Conservation (phyloP, 2,329 filamentous ascomycete genomes). For the Macrophomina tecta region DNA sequence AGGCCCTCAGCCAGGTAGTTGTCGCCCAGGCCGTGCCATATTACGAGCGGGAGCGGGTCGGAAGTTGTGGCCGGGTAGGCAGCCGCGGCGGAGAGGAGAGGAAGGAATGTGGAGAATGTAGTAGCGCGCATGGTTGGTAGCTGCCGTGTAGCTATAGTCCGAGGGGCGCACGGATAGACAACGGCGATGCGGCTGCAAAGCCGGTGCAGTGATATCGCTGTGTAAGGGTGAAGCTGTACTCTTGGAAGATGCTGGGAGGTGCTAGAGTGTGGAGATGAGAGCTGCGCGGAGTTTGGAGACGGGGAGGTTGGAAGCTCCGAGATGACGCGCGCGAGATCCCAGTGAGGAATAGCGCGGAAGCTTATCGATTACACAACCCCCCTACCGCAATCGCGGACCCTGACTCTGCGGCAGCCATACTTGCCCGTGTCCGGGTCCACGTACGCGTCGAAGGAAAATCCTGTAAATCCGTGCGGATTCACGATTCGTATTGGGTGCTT, state of each 20-base stretch:
- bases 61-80: slow-evolving; percentile 31
- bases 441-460: no score
- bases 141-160: neutral
- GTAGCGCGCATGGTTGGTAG: slow-evolving; percentile 16
- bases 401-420: neutral
- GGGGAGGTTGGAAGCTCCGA: slow-evolving; percentile 1
- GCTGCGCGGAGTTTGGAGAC: neutral
- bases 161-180: neutral
- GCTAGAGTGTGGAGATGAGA: neutral
- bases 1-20: slow-evolving; percentile 79
- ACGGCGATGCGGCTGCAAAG: neutral
- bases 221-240: neutral
- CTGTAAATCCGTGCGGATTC: no score
- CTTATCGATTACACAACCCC: slow-evolving; percentile 12
- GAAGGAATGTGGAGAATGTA: slow-evolving; percentile 16
- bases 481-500: no score
- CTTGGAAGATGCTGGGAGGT: no score
- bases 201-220: no score
- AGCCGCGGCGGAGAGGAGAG: slow-evolving; percentile 29
- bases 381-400: neutral
- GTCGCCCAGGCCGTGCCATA: slow-evolving; percentile 91
- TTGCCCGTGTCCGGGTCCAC: no score
- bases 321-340: slow-evolving; percentile 20
- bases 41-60: slow-evolving; percentile 75
- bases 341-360: slow-evolving; percentile 1